Conservation (phyloP, 768 basidiomycete genomes). For the Boletellus emodensis region DNA sequence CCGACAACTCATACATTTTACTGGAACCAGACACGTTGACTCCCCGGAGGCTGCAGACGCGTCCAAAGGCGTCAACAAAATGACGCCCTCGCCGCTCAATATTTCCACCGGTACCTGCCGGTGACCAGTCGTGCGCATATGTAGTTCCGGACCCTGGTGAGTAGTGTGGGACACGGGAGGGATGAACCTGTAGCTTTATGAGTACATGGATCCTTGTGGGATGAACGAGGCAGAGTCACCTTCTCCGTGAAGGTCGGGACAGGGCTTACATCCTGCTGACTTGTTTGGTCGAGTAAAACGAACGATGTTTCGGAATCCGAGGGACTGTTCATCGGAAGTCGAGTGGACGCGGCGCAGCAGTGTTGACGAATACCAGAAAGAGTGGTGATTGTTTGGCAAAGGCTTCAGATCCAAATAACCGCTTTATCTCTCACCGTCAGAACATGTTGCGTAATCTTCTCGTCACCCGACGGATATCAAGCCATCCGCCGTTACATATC, state of each 20-base stretch:
- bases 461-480: neutral
- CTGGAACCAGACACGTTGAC: slow-evolving; percentile 81
- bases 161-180: slow-evolving; percentile 45
- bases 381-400: slow-evolving; percentile 29
- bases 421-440: neutral
- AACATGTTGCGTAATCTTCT: slow-evolving; percentile 7
- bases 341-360: too few relatives aligned
- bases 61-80: slow-evolving; percentile 75
- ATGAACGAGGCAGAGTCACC: neutral
- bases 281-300: slow-evolving; percentile 38
- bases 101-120: slow-evolving; percentile 47
- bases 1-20: slow-evolving; percentile 57
- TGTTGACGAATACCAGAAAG: slow-evolving; percentile 1
- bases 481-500: neutral
- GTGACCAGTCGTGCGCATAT: slow-evolving; percentile 76
- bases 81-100: slow-evolving; percentile 68
- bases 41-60: slow-evolving; percentile 78
- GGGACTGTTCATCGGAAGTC: slow-evolving; percentile 17
- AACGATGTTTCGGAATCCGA: slow-evolving; percentile 46
- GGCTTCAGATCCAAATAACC: slow-evolving; percentile 30
- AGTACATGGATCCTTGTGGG: neutral
- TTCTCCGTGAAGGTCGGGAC: neutral
- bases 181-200: slow-evolving; percentile 33
- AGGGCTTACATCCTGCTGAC: neutral
- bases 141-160: slow-evolving; percentile 44